A percentile compares a stretch with the other conserved stretches of the same genome.
phyloP scores from a whole-genome alignment of 805 yeast genomes.

The Diddensiella transvaalensis region DNA sequence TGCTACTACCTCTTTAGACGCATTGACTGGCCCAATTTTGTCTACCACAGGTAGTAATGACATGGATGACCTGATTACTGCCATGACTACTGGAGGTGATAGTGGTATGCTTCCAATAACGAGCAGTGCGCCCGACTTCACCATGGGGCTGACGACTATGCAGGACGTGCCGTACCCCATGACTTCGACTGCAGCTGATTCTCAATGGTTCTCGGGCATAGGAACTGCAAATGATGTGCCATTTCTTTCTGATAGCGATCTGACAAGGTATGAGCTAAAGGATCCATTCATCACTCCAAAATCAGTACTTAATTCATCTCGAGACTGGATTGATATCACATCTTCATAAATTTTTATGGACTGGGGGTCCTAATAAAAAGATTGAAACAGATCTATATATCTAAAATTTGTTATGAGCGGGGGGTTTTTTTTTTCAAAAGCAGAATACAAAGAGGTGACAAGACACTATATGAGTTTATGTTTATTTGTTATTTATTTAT shows the following conservation, averaged over 20 bases:
- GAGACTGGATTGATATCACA: conserved; percentile 9
- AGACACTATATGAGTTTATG: no score
- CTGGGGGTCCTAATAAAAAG: no score
- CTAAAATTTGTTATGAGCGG: no score
- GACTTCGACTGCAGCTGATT: not conserved
- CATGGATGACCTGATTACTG: not conserved
- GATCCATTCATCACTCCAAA: conserved; percentile 6
- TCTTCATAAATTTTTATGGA: conserved; percentile 6
- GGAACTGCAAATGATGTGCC: no score
- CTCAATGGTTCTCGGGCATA: not conserved
- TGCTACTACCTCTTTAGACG: not conserved
- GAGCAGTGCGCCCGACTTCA: not conserved
- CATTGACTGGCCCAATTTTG: not conserved
- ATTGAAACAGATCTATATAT: no score
- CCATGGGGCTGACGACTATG: not conserved
- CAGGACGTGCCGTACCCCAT: not conserved
- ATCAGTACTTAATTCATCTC: not conserved
- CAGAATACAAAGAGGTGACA: no score
- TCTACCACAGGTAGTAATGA: not conserved
- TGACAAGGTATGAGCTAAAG: not conserved
- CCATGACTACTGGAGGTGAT: not conserved
- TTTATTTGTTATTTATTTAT: conserved; percentile 3
- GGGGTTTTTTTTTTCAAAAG: no score
- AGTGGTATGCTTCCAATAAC: not conserved
- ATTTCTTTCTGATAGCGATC: not conserved